Base-by-base conservation (phyloP, 495 filamentous ascomycete genomes). In the Penicillium coprophilum region DNA sequence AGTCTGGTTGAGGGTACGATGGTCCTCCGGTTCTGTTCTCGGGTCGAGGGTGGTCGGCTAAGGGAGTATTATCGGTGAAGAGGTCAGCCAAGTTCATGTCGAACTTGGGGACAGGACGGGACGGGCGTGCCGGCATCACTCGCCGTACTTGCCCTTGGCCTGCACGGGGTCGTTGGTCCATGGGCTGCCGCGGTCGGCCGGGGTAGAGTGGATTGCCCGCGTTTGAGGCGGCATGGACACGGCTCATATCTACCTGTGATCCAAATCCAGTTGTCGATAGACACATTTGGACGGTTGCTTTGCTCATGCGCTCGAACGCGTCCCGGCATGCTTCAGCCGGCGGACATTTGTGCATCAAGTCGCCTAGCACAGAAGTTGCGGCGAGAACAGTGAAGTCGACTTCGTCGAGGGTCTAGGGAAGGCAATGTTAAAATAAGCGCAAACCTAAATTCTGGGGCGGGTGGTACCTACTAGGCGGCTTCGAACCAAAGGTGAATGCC, bases 351-450 rank as follows among this genome's bases (percentile, higher is more conserved):
- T 87, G 83, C 57, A 87, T 87, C 46, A 92, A 68, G 64, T 91
- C 88, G 8, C 80, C 82, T 2, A 92, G 75, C 4, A 92, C 87
- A n/a, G 93, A 96, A 17, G 87, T 96, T 21, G 91, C 93, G n/a
- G 92, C 90, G 48, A 96, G 82, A 20, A 97, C 89, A 10, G 93
- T 96, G 66, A 96, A 96, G 65, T 97, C 93, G 19, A 97, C 91
- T 65, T 97, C 93, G 60, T 97, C 92, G 71, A 96, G 86, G 6
- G 90, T 87, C 89, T 94, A 61, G 11, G 55, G 4, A 24, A 57
- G 12, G 61, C 32, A 51, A 40, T 1, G 27, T 59, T 34, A 63
- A 55, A 48, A 47, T 48, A 13, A 51, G 20, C 11, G 30, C 0
- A 24, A 3, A 40, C 4, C 41, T 10, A 56, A 27, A n/a, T 10